Percentiles rank a stretch among this genome's conserved stretches.
Conservation (phyloP, 495 filamentous ascomycete genomes). For the Bacidia gigantensis region DNA sequence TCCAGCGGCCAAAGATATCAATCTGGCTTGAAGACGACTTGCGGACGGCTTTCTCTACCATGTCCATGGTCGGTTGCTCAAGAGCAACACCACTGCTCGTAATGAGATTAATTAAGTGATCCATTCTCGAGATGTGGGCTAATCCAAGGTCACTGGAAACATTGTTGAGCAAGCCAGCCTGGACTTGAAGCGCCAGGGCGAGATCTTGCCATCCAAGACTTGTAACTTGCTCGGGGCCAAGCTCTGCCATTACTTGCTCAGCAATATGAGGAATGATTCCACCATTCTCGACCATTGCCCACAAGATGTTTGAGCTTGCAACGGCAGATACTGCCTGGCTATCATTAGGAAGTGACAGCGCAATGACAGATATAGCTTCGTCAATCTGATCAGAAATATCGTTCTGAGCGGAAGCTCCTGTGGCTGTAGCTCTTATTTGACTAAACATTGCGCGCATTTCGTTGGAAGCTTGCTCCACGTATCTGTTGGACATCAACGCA, state of each 20-base stretch:
- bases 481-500: constrained; percentile 65
- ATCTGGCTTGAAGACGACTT: constrained; percentile 37
- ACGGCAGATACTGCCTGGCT: constrained; percentile 35
- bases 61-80: constrained; percentile 34
- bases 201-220: constrained; percentile 43
- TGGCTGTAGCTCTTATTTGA: constrained; percentile 44
- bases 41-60: constrained; percentile 45
- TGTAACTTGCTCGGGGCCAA: constrained; percentile 45
- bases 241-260: constrained; percentile 45
- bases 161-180: constrained; percentile 45
- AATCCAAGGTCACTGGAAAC: constrained; percentile 33
- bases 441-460: constrained; percentile 72
- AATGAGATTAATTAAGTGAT: constrained; percentile 44
- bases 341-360: constrained; percentile 36
- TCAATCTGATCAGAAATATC: constrained; percentile 67
- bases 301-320: constrained; percentile 45
- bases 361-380: constrained; percentile 71
- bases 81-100: constrained; percentile 34
- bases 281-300: constrained; percentile 64
- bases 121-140: constrained; percentile 44
- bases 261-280: constrained; percentile 46
- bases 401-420: constrained; percentile 24
- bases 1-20: constrained; percentile 47
- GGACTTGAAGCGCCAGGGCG: constrained; percentile 46
- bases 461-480: constrained; percentile 59